phyloP scores from a whole-genome alignment of 2,329 filamentous ascomycete genomes.

The Sporothrix euskadiensis region DNA sequence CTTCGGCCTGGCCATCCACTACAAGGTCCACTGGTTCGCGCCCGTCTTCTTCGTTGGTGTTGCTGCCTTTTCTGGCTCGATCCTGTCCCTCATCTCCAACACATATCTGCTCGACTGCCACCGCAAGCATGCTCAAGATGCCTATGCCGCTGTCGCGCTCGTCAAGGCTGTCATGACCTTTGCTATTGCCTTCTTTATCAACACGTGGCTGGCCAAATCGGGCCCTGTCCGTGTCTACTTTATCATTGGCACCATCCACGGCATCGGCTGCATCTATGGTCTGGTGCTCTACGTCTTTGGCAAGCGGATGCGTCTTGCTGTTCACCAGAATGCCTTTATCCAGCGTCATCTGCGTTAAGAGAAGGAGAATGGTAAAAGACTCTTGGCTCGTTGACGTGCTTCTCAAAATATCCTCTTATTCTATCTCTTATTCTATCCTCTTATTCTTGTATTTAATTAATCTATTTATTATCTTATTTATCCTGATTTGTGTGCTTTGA shows the following conservation, averaged over 20 bases:
- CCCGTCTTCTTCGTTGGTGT: slow-evolving; percentile 27
- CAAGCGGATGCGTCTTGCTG: slow-evolving; percentile 23
- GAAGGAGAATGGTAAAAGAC: neutral
- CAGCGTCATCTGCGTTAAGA: slow-evolving; percentile 15
- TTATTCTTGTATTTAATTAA: no score
- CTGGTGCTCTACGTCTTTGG: slow-evolving; percentile 28
- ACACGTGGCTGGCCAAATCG: slow-evolving; percentile 23
- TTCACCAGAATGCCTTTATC: slow-evolving; percentile 26
- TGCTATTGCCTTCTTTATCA: slow-evolving; percentile 30
- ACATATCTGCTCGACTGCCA: slow-evolving; percentile 29
- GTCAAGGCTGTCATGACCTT: slow-evolving; percentile 27
- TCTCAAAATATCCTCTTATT: neutral
- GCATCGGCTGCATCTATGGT: slow-evolving; percentile 27
- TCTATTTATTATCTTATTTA: no score
- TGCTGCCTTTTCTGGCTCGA: neutral
- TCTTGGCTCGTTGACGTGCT: neutral
- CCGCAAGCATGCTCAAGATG: slow-evolving; percentile 29
- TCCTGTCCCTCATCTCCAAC: slow-evolving; percentile 21
- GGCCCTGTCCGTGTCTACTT: slow-evolving; percentile 28
- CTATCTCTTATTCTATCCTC: no score
- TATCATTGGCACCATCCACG: slow-evolving; percentile 30
- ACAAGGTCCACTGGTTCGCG: slow-evolving; percentile 32
- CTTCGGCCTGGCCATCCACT: slow-evolving; percentile 38
- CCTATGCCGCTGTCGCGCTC: slow-evolving; percentile 23
- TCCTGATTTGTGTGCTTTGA: no score